These are phyloP conservation scores for Pseudodiploospora longispora DNA, from an alignment of 2,329 filamentous ascomycete species.

Conservation along the genomic window DNA sequence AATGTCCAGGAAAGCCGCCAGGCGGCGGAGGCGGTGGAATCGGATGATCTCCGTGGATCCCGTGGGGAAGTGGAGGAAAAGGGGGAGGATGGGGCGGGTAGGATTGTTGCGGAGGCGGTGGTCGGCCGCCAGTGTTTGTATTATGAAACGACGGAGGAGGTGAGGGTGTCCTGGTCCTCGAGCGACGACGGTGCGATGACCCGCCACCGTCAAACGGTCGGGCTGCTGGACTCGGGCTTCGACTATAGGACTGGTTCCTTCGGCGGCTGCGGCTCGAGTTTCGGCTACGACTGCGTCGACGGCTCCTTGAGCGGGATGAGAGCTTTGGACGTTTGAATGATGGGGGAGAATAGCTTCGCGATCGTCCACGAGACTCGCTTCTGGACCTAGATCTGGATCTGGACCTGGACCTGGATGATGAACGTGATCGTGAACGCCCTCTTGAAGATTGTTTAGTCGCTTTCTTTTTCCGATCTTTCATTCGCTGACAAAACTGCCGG, in stretches of 20 bases:
- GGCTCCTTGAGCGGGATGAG: constrained; percentile 17
- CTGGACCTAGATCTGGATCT: constrained; percentile 22
- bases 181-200: constrained; percentile 1
- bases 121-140: constrained; percentile 5
- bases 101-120: constrained; percentile 17
- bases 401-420: constrained; percentile 22
- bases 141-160: background rate
- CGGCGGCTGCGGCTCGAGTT: constrained; percentile 10
- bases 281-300: constrained; percentile 16
- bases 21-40: constrained; percentile 2
- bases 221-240: constrained; percentile 9
- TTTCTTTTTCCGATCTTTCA: constrained; percentile 51
- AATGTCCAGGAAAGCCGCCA: constrained; percentile 21
- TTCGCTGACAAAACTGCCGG: constrained; percentile 67
- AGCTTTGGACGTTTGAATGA: constrained; percentile 22
- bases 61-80: constrained; percentile 12
- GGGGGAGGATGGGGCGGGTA: constrained; percentile 4
- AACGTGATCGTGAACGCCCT: constrained; percentile 26
- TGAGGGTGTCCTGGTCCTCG: constrained; percentile 5
- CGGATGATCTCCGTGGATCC: constrained; percentile 12
- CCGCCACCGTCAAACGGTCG: constrained; percentile 1
- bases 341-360: constrained; percentile 23
- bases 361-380: constrained; percentile 19
- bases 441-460: constrained; percentile 13
- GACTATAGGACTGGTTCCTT: background rate